Conservation (phyloP, 2,329 filamentous ascomycete species). For the Ophiostoma fasciatum region DNA sequence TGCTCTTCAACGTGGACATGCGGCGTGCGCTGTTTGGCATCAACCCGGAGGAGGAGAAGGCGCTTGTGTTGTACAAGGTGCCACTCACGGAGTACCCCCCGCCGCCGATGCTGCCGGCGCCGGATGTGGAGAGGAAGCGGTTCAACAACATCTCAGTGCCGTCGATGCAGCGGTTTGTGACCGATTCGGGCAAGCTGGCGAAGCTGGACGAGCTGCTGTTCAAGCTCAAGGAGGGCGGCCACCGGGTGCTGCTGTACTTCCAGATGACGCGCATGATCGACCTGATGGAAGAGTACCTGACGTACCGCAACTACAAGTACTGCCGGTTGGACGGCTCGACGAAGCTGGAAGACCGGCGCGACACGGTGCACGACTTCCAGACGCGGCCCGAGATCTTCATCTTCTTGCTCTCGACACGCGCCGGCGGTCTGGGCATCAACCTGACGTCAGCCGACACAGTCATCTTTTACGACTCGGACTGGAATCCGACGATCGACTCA, state of each 20-base stretch:
- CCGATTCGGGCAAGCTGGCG: slow-evolving; percentile 90
- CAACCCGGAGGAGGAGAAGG: slow-evolving; percentile 49
- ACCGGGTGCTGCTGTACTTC: slow-evolving; percentile 95
- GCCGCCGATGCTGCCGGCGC: slow-evolving; percentile 54
- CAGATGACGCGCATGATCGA: slow-evolving; percentile 99
- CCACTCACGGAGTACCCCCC: slow-evolving; percentile 50
- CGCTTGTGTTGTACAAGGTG: slow-evolving; percentile 58
- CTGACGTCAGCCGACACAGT: slow-evolving; percentile 92
- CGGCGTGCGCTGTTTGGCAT: slow-evolving; percentile 62
- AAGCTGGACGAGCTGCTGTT: slow-evolving; percentile 78
- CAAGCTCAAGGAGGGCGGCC: slow-evolving; percentile 78
- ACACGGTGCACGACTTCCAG: slow-evolving; percentile 95
- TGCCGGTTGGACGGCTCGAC: slow-evolving; percentile 92
- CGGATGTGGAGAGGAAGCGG: slow-evolving; percentile 65
- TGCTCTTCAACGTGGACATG: slow-evolving; percentile 64
- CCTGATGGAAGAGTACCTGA: slow-evolving; percentile 96
- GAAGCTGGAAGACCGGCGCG: slow-evolving; percentile 89
- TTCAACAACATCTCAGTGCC: slow-evolving; percentile 88
- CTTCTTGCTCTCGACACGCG: slow-evolving; percentile 88
- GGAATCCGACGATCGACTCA: slow-evolving; percentile 97
- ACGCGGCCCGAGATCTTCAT: slow-evolving; percentile 90
- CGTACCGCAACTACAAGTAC: slow-evolving; percentile 98
- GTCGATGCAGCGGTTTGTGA: slow-evolving; percentile 95
- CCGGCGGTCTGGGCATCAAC: slow-evolving; percentile 96
- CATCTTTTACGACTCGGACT: slow-evolving; percentile 99